phyloP scores from a whole-genome alignment of 2,329 filamentous ascomycete genomes.

The Neopestalotiopsis sp. region DNA sequence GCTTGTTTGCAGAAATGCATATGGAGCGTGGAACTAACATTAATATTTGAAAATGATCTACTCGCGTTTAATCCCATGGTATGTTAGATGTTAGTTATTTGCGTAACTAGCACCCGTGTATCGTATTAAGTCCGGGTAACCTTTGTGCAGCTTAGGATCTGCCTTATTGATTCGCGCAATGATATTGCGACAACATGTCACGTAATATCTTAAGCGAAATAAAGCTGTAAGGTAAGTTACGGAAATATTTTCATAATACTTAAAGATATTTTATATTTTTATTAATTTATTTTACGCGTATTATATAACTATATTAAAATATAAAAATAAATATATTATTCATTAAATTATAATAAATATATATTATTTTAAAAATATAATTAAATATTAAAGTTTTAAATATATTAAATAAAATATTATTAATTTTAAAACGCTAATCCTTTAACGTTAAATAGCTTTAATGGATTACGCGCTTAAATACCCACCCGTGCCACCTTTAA shows the following conservation, averaged over 20 bases:
- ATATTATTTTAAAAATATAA: slow-evolving; percentile 14
- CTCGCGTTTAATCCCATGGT: too few species aligned
- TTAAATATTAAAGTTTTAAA: slow-evolving; percentile 2
- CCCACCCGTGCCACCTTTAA: slow-evolving; percentile 19
- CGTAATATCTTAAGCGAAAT: neutral
- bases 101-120: too few species aligned
- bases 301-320: slow-evolving; percentile 16
- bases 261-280: neutral
- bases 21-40: neutral
- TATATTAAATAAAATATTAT: neutral
- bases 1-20: neutral
- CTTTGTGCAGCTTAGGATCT: too few species aligned
- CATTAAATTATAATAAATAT: slow-evolving; percentile 5
- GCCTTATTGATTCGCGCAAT: too few species aligned
- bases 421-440: slow-evolving; percentile 18
- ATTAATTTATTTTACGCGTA: neutral
- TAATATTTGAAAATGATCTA: neutral
- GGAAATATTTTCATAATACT: neutral
- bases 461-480: slow-evolving; percentile 19
- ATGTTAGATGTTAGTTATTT: too few species aligned
- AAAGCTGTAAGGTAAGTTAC: neutral
- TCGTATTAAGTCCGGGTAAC: too few species aligned
- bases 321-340: slow-evolving; percentile 7
- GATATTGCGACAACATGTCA: too few species aligned
- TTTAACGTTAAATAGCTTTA: slow-evolving; percentile 16